Percentiles rank a stretch among this genome's conserved stretches.
Conservation (phyloP, 1,139 yeast genomes). For the Pichia sorboxylosa region DNA sequence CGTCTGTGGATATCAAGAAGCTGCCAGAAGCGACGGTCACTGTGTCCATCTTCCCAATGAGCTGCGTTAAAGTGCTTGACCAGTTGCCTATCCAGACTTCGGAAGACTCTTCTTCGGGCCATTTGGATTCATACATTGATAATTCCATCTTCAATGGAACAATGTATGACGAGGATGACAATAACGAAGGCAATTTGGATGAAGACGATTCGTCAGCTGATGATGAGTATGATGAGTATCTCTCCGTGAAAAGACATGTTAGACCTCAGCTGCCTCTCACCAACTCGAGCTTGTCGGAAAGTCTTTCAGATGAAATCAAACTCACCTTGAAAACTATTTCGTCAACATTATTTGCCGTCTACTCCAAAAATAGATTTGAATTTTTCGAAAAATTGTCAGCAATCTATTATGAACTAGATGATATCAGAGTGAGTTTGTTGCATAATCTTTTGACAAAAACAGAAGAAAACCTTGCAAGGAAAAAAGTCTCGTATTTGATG, state of each 20-base stretch:
- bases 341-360: constrained; percentile 56
- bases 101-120: constrained; percentile 1
- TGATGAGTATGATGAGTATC: constrained; percentile 2
- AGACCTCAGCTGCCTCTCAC: constrained; percentile 45
- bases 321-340: constrained; percentile 46
- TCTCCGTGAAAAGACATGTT: constrained; percentile 4
- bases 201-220: constrained; percentile 4
- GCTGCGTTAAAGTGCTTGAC: constrained; percentile 33
- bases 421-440: constrained; percentile 47
- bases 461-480: constrained; percentile 46
- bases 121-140: constrained; percentile 22
- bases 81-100: constrained; percentile 14
- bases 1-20: constrained; percentile 48
- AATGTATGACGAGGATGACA: constrained; percentile 10
- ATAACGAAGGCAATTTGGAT: constrained; percentile 2
- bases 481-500: constrained; percentile 48
- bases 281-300: constrained; percentile 31
- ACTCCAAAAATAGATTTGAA: constrained; percentile 57
- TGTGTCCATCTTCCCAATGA: constrained; percentile 52
- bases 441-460: constrained; percentile 46
- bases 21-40: constrained; percentile 43
- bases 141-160: constrained; percentile 19
- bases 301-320: constrained; percentile 43
- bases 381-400: constrained; percentile 43
- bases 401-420: constrained; percentile 50